Evolutionary conservation across 2,329 filamentous ascomycete genomes (phyloP).

Genomic region (Dothideomycetes sp.): DNA sequence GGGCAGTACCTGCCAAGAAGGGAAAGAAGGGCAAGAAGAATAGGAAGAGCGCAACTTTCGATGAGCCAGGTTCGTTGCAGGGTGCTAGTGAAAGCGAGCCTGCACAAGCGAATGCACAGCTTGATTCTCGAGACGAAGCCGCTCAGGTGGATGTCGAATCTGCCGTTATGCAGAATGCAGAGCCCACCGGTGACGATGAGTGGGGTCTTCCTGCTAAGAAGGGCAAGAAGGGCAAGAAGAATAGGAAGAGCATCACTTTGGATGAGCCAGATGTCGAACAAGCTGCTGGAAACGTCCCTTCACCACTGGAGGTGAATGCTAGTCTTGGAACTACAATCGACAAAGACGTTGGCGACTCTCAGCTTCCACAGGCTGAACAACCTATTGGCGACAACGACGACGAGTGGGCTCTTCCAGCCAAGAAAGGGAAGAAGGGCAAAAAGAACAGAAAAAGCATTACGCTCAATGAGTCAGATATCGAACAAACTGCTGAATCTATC

Average conservation of each 20-base stretch:
- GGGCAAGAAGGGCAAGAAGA: constrained; percentile 13
- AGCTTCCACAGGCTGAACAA: no score
- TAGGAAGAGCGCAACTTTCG: no score
- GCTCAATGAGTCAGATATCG: neutral
- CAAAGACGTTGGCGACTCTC: no score
- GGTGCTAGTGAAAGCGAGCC: no score
- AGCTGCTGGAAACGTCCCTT: no score
- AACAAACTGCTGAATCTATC: no score
- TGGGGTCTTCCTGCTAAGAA: constrained; percentile 5
- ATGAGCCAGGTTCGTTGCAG: neutral
- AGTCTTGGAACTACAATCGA: no score
- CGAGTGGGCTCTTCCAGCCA: constrained; percentile 3
- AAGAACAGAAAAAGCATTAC: neutral
- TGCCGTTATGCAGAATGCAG: no score
- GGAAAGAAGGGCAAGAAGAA: constrained; percentile 7
- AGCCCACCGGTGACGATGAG: constrained; percentile 2
- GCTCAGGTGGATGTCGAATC: no score
- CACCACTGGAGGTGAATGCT: no score
- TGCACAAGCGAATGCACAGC: neutral
- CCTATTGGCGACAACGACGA: constrained; percentile 3
- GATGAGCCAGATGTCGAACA: neutral
- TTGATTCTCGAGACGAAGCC: neutral
- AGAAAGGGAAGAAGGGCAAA: constrained; percentile 13
- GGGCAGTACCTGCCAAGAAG: constrained; percentile 10
- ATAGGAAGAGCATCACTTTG: neutral